Base-by-base conservation (phyloP, 768 basidiomycete species). In the Rhodocollybia butyracea region DNA sequence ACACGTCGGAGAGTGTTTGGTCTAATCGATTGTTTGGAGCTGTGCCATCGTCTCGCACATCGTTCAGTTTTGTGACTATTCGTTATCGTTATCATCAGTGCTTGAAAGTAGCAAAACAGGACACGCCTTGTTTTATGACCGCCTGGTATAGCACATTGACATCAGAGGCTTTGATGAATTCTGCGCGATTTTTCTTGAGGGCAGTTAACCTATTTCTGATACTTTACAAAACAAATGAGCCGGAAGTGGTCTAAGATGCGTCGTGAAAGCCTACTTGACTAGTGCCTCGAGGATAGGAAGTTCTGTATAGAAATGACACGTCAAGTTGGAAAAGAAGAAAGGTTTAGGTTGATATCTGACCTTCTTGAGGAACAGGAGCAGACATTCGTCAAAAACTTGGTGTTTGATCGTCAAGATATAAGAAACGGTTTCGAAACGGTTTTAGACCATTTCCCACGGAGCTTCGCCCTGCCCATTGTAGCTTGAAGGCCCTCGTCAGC, bases 141-240 rank as follows among this genome's bases (percentile, higher is more conserved):
- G 86, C 81, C 59, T 92, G 91, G 78, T 98, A 98, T 57, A 98
- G 86, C 38, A 84, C 79, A 69, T 95, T 88, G 46, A 98, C 96
- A 77, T 94, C 96, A 57, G 91, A 86, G 7, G 94, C 81, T 64
- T 94, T 92, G 70, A 97, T 91, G 76, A 89, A 98, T 61, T 91
- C 89, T 36, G 84, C 93, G 45, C 93, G 85, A 68, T 96, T 88
- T 77, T 94, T 90, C 81, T 94, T 94, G 69, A 95, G 84, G 11
- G 86, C 94, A 7, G 95, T 96, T 46, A 99, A 83, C 59, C 96
- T 85, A 72, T 97, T 96, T 56, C 96, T 86, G 69, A 98, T 94
- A 72, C 92, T 96, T 66, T 51, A 40, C n/a, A 26, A 17, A 32
- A 11, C 27, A 11, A 27, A 54, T 54, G 21, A 36, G 12, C 17